Base-by-base conservation (phyloP, 331 rosid species). In the Saraca asoca region DNA sequence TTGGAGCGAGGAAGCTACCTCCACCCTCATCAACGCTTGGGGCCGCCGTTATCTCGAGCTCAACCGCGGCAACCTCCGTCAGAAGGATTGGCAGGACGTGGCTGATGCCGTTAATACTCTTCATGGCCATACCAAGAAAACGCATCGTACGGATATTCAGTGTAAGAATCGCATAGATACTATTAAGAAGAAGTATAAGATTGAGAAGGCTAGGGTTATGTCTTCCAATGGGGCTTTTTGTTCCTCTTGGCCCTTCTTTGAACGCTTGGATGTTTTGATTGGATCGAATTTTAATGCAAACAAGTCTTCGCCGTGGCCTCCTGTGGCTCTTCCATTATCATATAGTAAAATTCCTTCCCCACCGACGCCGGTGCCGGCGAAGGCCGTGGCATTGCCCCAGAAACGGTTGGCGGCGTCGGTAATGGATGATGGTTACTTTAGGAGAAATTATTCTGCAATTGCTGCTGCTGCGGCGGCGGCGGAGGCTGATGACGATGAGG, bases 11-110 rank as follows among this genome's bases (percentile, higher is more conserved):
- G 98, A 93, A 61, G 98, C 98, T 48, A 84, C 96, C 0, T 75
- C 95, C 7, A 93, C 96, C 3, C 94, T 93, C 56, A 74, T 93
- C 55, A 95, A 89, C 49, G 85, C 89, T 15, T 93, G 98, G 98
- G 98, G 98, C 29, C 87, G 90, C 52, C 95, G 98, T 12, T 93
- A 85, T 64, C 42, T 93, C 7, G 96, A 93, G 73, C 96, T 93
- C 42, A 93, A 93, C 81, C 95, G 98, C 9, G 98, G 98, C 10
- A 89, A 90, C 54, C 98, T 93, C 77, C 96, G 98, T 6, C 98
- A 87, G 81, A 93, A 93, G 72, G 98, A 93, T 56, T 93, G 98
- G 98, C 94, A 89, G 74, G 98, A 93, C 3, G 96, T 93, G 15
- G 98, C 98, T 3, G 96, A 93, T 58, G 81, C 95, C 45, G 98